Evolutionary conservation across 2,329 filamentous ascomycete genomes (phyloP), one percentile per base, ranked within the genome.

Genomic region (Cadophora sp.): DNA sequence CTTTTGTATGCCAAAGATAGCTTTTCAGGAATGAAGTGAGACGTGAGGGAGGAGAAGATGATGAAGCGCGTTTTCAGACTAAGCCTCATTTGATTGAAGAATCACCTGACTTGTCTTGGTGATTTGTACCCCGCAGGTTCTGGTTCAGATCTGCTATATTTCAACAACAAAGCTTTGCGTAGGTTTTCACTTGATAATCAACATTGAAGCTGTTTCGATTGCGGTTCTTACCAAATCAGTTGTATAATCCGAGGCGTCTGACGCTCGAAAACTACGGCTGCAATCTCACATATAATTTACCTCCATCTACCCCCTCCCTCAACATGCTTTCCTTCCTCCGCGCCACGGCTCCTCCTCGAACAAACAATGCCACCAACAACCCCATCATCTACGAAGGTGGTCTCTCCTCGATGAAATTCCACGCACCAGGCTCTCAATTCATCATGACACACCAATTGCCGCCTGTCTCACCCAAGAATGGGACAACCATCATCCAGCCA

Each of bases 321-420:
- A 62, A 3, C n/a, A 66, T 66, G 64, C 33, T 66, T n/a, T 61
- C 64, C 24, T 61, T 62, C 48, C 64, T 66, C 48, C 64, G 64
- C 51, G 56, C 33, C 48, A 55, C 16, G n/a, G 24, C 59, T 2
- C 55, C 66, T 0, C 27, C 41, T 16, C 64, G 66, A 8, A 58
- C 51, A 41, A 45, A 68, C 36, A 66, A 30, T 24, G 66, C 66
- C 48, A 50, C 39, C 20, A 51, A 60, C 30, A 56, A 58, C 11
- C 48, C 63, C 33, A 58, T 68, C 36, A 50, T 47, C 14, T 68
- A 68, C 48, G 66, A 68, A 27, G 51, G 51, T 20, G 64, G 64
- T 59, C 33, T 59, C 14, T 66, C 66, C 1, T 66, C 60, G 43
- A n/a, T 56, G 30, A 58, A 64, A 7, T 68, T 68, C 39, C 55